Percentiles rank a stretch among this genome's conserved stretches.
Conservation (phyloP, 1,139 yeast species). For the Candida neerlandica region DNA sequence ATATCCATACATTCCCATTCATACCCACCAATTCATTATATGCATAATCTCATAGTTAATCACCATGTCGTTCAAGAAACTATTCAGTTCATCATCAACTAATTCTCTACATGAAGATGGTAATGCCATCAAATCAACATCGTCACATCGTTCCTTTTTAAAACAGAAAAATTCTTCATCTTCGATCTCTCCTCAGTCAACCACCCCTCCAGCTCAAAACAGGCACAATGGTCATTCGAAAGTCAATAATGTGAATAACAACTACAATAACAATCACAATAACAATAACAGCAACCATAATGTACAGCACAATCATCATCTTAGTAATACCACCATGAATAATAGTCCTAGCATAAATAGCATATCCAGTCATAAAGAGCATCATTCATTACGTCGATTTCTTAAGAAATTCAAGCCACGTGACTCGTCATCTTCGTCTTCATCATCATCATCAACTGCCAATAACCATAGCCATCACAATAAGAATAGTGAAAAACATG, state of each 20-base stretch:
- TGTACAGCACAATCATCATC: not conserved
- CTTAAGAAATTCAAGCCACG: constrained; percentile 39
- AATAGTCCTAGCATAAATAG: constrained; percentile 9
- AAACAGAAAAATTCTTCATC: constrained; percentile 13
- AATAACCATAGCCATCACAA: constrained; percentile 6
- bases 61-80: constrained; percentile 14
- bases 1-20: not conserved
- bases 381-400: constrained; percentile 41
- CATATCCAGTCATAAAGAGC: constrained; percentile 15
- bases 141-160: constrained; percentile 15
- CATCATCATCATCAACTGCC: not conserved
- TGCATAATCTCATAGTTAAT: not conserved
- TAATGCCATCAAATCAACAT: constrained; percentile 11
- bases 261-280: not conserved
- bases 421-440: constrained; percentile 6
- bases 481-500: constrained; percentile 7
- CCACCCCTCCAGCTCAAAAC: constrained; percentile 9
- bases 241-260: not conserved
- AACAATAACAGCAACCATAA: not conserved
- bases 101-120: constrained; percentile 10
- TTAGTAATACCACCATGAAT: not conserved
- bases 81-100: constrained; percentile 14
- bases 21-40: not conserved
- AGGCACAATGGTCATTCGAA: constrained; percentile 1
- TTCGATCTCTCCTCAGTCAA: constrained; percentile 14